Evolutionary conservation across 805 yeast genomes (phyloP).

Genomic region (Wickerhamiella lipophila): DNA sequence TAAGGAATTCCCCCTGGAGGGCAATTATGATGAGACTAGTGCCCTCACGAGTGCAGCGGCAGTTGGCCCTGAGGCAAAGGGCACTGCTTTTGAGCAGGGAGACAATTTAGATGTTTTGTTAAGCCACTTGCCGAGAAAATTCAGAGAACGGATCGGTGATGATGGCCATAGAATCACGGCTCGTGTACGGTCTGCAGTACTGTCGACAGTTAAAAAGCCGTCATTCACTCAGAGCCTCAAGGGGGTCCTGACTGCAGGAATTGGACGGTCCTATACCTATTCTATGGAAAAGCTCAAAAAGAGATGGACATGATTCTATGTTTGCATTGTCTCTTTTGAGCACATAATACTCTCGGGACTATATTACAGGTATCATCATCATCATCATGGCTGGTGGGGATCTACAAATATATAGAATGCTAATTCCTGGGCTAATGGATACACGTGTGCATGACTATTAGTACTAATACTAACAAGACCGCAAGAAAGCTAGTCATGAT

Average conservation of each 20-base stretch:
- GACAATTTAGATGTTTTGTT: constrained; percentile 31
- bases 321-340: too few species aligned
- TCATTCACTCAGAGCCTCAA: constrained; percentile 65
- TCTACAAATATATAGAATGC: too few species aligned
- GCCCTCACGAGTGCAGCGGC: background rate
- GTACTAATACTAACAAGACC: too few species aligned
- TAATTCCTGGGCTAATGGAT: too few species aligned
- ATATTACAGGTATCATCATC: too few species aligned
- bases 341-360: too few species aligned
- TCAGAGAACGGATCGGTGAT: constrained; percentile 34
- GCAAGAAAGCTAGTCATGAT: too few species aligned
- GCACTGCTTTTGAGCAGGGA: constrained; percentile 25
- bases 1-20: constrained; percentile 31
- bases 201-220: constrained; percentile 50
- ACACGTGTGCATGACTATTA: too few species aligned
- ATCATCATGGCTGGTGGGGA: too few species aligned
- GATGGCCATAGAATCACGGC: constrained; percentile 28
- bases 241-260: constrained; percentile 82
- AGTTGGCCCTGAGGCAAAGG: constrained; percentile 23
- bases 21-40: background rate
- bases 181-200: constrained; percentile 33
- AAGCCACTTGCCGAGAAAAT: constrained; percentile 37
- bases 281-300: constrained; percentile 21
- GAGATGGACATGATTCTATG: constrained; percentile 13
- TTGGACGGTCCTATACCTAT: constrained; percentile 17